Evolutionary conservation across 345 rosid species (phyloP), one percentile per base, ranked within the genome.

Genomic region (Eucalyptus decipiens): DNA sequence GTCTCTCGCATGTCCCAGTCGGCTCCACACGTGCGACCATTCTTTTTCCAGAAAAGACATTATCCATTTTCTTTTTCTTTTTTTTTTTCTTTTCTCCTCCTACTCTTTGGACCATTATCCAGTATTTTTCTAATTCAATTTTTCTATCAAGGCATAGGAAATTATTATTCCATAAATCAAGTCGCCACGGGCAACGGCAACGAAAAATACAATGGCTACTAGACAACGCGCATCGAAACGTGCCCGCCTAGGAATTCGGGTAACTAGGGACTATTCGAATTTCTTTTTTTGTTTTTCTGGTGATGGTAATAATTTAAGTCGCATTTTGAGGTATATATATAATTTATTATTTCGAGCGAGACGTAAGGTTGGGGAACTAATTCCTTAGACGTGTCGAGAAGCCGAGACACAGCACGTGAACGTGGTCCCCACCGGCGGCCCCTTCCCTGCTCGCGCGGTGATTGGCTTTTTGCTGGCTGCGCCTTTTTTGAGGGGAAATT

Each of bases 21-120:
- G 89, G 81, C 90, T 87, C 88, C 91, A 30, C 91, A 91, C 91
- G 92, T 88, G 92, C 89, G 88, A 43, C 89, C 28, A 7, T 40
- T 76, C 47, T 40, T 11, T 21, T 76, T 21, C 80, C 40, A 9
- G 80, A 34, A 32, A 72, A 72, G 45, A 19, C 83, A 76, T 19
- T 76, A 37, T 40, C 47, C 83, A 43, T 34, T 23, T 87, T 87
- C 30, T 24, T 30, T 42, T 60, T 3, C 5, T 15, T 5, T 21
- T 26, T 16, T 56, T 4, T 40, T 21, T 17, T 8, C 2, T 40
- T 21, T 17, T 8, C 2, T 40, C 13, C 15, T 37, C 58, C 62
- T 3, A 0, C 12, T 17, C 21, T 65, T n/a, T 65, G 5, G 13
- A 24, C 62, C 30, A 24, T 56, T 56, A 56, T 56, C 62, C 30